phyloP scores from a whole-genome alignment of 805 yeast species.

The Saccharomycopsis lassenensis region DNA sequence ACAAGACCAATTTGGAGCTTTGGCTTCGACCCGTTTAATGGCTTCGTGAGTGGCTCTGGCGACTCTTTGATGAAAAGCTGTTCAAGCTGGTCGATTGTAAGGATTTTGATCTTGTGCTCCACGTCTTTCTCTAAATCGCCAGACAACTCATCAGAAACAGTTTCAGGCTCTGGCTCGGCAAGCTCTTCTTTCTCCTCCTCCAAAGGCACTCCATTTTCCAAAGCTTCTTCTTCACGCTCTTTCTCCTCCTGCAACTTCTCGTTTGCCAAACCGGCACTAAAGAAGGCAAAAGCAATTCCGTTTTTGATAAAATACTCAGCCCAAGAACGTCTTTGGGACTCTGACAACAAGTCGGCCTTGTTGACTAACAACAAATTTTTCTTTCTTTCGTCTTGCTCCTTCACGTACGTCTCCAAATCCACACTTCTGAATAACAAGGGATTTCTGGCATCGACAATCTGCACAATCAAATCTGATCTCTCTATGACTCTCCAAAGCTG shows the following conservation, averaged over 20 bases:
- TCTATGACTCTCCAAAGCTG: constrained; percentile 98
- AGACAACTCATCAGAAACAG: no score
- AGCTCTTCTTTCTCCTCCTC: constrained; percentile 24
- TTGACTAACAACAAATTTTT: constrained; percentile 76
- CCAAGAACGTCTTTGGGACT: constrained; percentile 74
- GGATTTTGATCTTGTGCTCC: constrained; percentile 49
- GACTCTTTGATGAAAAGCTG: constrained; percentile 64
- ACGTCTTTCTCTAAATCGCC: no score
- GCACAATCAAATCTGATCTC: constrained; percentile 87
- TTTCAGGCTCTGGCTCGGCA: no score
- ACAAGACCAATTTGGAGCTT: constrained; percentile 86
- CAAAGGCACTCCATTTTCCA: constrained; percentile 7
- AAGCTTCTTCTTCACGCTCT: constrained; percentile 18
- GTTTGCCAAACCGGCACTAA: constrained; percentile 83
- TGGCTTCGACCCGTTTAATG: constrained; percentile 45
- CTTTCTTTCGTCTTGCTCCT: constrained; percentile 65
- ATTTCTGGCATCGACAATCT: constrained; percentile 94
- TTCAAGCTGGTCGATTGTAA: constrained; percentile 80
- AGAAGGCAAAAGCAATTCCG: constrained; percentile 77
- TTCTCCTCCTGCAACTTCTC: constrained; percentile 57
- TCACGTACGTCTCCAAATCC: constrained; percentile 77
- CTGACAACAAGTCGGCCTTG: constrained; percentile 81
- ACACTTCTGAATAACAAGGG: constrained; percentile 83
- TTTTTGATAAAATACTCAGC: constrained; percentile 65
- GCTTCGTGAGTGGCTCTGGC: constrained; percentile 51